Evolutionary conservation across 805 yeast species (phyloP).

Genomic region (Saccharomycopsis sp.): DNA sequence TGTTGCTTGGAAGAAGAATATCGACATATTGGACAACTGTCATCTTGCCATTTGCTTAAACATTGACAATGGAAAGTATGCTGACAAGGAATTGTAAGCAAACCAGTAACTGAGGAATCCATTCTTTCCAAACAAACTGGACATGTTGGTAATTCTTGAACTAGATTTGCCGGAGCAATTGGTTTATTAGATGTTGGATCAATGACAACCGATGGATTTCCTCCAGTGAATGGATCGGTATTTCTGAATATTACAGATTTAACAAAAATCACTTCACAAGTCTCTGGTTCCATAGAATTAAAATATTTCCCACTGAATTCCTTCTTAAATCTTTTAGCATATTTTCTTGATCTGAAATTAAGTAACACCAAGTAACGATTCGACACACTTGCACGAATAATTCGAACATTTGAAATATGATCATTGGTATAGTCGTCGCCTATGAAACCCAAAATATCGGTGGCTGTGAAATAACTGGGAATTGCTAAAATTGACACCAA

Average conservation of each 20-base stretch:
- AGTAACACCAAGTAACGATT: conserved; percentile 71
- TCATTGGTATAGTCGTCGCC: conserved; percentile 51
- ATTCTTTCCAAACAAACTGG: conserved; percentile 88
- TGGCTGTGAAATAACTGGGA: conserved; percentile 81
- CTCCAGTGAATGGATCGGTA: conserved; percentile 49
- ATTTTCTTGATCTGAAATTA: conserved; percentile 53
- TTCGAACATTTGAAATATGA: conserved; percentile 59
- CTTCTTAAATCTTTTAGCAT: conserved; percentile 59
- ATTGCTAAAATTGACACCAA: conserved; percentile 27
- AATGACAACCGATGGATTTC: conserved; percentile 18
- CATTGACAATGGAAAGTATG: conserved; percentile 92
- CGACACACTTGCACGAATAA: conserved; percentile 57
- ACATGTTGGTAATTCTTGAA: conserved; percentile 75
- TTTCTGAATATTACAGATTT: conserved; percentile 45
- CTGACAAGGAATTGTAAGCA: conserved; percentile 84
- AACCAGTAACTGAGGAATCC: conserved; percentile 75
- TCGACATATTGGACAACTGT: conserved; percentile 85
- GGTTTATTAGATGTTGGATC: conserved; percentile 15
- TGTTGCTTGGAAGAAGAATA: conserved; percentile 44
- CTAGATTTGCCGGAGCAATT: conserved; percentile 19
- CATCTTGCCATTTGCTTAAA: conserved; percentile 82
- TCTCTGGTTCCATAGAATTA: conserved; percentile 84
- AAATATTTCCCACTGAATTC: conserved; percentile 66
- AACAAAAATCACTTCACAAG: conserved; percentile 71
- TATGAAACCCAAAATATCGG: conserved; percentile 74